Evolutionary conservation across 768 basidiomycete genomes (phyloP), one percentile per base, ranked within the genome.

Genomic region (Hygrocybe punicea): DNA sequence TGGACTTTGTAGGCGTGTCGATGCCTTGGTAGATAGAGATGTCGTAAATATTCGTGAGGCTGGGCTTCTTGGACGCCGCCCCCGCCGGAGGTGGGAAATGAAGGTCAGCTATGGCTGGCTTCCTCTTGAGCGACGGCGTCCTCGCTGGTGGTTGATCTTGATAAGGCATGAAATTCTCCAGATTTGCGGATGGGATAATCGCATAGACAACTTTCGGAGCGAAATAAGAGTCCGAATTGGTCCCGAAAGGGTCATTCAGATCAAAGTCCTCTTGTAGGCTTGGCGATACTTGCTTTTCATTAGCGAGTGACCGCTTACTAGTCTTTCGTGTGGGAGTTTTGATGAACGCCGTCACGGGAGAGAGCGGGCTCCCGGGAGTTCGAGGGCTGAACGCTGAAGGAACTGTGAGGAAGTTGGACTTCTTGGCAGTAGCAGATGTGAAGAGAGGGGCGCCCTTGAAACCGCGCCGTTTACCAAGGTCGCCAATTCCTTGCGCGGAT

Each of bases 371-470:
- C 21, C 65, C 60, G 1, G 67, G 58, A 35, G 52, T 25, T 13
- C 44, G 51, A 6, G 40, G 50, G 34, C 63, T 62, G 23, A 44
- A 61, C 39, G 17, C 57, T 51, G 35, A 23, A 59, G 58, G 65
- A 46, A 62, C 61, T 25, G 62, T 66, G 45, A 65, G 63, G 46
- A 69, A 65, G 8, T 60, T 55, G 42, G 58, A 51, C 11, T 60
- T 65, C 54, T 53, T 63, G 35, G 25, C 36, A 25, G 56, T 58
- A 40, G 42, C 58, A 3, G 60, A 55, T 0, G 61, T 62, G 42
- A 63, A 63, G 10, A 69, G 53, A 16, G 70, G 65, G 14, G 70
- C 64, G 23, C 71, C 71, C 53, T 68, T 71, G 58, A 72, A 70
- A 13, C 71, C 71, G 46, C 71, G 62, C 11, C 71, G 65, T 60